Evolutionary conservation across 805 yeast species (phyloP).

Genomic region (Saturnispora gosingensis): DNA sequence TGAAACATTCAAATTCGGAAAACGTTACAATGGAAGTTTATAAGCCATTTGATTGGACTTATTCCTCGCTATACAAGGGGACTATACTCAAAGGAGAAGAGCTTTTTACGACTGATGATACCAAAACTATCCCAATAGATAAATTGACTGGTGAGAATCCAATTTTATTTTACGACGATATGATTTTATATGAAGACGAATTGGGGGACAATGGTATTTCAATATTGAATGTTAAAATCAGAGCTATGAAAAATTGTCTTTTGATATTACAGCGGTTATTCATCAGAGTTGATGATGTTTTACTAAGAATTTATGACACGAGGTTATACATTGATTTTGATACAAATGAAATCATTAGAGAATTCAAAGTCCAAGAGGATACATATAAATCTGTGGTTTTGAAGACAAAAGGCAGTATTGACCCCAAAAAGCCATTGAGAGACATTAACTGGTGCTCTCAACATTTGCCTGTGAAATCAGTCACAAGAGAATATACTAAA

Average conservation of each 20-base stretch:
- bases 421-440: slow-evolving; percentile 58
- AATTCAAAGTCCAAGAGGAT: slow-evolving; percentile 63
- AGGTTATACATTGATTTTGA: slow-evolving; percentile 73
- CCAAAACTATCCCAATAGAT: slow-evolving; percentile 51
- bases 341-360: slow-evolving; percentile 56
- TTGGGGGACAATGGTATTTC: slow-evolving; percentile 93
- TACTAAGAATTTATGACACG: slow-evolving; percentile 76
- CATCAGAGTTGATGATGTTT: slow-evolving; percentile 82
- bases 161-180: slow-evolving; percentile 80
- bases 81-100: slow-evolving; percentile 23
- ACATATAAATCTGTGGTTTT: slow-evolving; percentile 38
- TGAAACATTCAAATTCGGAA: slow-evolving; percentile 18
- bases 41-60: slow-evolving; percentile 95
- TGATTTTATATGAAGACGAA: slow-evolving; percentile 87
- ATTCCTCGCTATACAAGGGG: slow-evolving; percentile 74
- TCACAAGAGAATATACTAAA: slow-evolving; percentile 19
- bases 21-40: slow-evolving; percentile 43
- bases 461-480: slow-evolving; percentile 18
- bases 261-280: slow-evolving; percentile 69
- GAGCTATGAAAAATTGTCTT: slow-evolving; percentile 82
- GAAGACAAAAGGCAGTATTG: slow-evolving; percentile 30
- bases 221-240: slow-evolving; percentile 61
- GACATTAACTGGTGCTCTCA: slow-evolving; percentile 82
- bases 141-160: slow-evolving; percentile 67
- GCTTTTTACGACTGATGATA: slow-evolving; percentile 21